Conservation (phyloP, 2,329 filamentous ascomycete genomes). For the Trichoderma polysporum region DNA sequence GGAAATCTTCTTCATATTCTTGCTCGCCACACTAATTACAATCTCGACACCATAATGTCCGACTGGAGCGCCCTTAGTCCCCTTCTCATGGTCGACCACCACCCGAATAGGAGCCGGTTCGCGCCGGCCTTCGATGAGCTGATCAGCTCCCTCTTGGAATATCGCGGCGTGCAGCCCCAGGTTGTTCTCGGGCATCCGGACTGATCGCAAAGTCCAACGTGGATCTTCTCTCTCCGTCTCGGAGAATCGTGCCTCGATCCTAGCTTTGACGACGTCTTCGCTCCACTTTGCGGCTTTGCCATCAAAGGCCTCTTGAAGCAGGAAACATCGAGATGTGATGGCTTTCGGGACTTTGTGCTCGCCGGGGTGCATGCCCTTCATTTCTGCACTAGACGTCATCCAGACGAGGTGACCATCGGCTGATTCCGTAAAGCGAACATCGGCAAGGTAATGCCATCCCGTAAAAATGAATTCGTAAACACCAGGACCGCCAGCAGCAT, state of each 20-base stretch:
- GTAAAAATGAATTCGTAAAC: slow-evolving; percentile 72
- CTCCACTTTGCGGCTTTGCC: slow-evolving; percentile 72
- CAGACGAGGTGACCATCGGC: slow-evolving; percentile 63
- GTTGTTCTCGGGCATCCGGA: slow-evolving; percentile 60
- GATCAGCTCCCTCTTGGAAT: slow-evolving; percentile 66
- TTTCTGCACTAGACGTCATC: slow-evolving; percentile 63
- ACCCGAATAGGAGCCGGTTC: slow-evolving; percentile 69
- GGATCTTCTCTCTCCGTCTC: slow-evolving; percentile 80
- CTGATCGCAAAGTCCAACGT: slow-evolving; percentile 76
- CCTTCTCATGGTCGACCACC: slow-evolving; percentile 68
- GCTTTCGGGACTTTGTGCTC: slow-evolving; percentile 43
- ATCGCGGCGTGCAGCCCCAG: slow-evolving; percentile 65
- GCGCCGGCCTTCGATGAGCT: slow-evolving; percentile 62
- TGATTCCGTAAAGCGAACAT: slow-evolving; percentile 72
- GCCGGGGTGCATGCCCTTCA: slow-evolving; percentile 54
- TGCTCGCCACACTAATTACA: slow-evolving; percentile 60
- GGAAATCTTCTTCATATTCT: slow-evolving; percentile 51
- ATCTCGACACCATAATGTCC: slow-evolving; percentile 71
- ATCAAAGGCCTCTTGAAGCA: slow-evolving; percentile 74
- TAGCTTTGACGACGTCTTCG: slow-evolving; percentile 84
- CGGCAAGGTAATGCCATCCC: slow-evolving; percentile 67
- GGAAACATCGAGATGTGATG: slow-evolving; percentile 65
- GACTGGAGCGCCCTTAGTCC: slow-evolving; percentile 64
- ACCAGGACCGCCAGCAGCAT: slow-evolving; percentile 59
- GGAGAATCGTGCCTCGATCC: slow-evolving; percentile 79